These are phyloP conservation scores for Gynostemma pentaphyllum DNA, from an alignment of 306 rosid species.

Conservation along the genomic window DNA sequence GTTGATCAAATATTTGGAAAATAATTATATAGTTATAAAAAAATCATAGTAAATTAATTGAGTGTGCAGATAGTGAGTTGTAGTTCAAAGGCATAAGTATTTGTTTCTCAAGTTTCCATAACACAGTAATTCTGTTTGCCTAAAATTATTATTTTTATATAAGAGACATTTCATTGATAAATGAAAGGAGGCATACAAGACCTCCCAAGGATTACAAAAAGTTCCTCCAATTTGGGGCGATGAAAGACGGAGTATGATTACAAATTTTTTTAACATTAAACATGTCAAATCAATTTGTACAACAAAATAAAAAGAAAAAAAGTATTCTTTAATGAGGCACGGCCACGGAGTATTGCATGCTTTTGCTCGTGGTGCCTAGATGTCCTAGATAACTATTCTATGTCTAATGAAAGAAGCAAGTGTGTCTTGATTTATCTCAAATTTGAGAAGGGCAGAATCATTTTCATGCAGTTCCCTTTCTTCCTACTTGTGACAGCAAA, in stretches of 20 bases:
- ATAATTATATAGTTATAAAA: background rate
- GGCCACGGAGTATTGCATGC: background rate
- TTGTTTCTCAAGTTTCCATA: background rate
- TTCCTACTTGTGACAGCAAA: conserved; percentile 44
- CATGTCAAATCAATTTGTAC: background rate
- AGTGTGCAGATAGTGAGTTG: background rate
- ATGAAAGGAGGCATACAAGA: too few species aligned
- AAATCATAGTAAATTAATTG: background rate
- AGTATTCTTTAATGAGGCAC: conserved; percentile 1
- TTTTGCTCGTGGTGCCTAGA: conserved; percentile 6
- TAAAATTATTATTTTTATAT: too few species aligned
- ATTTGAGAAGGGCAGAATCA: background rate
- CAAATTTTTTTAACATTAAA: background rate
- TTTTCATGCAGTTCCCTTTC: background rate
- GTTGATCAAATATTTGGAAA: background rate
- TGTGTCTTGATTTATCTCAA: background rate
- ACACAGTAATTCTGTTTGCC: background rate
- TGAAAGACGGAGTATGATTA: too few species aligned
- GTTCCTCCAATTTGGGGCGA: too few species aligned
- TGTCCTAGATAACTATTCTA: background rate
- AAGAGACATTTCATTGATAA: too few species aligned
- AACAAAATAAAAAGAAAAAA: background rate
- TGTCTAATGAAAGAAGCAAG: background rate
- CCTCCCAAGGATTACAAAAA: too few species aligned
- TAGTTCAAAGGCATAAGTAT: background rate